Percentiles rank a stretch among this genome's conserved stretches.
Conservation (phyloP, 2,329 filamentous ascomycete genomes). For the Claviceps citrina region DNA sequence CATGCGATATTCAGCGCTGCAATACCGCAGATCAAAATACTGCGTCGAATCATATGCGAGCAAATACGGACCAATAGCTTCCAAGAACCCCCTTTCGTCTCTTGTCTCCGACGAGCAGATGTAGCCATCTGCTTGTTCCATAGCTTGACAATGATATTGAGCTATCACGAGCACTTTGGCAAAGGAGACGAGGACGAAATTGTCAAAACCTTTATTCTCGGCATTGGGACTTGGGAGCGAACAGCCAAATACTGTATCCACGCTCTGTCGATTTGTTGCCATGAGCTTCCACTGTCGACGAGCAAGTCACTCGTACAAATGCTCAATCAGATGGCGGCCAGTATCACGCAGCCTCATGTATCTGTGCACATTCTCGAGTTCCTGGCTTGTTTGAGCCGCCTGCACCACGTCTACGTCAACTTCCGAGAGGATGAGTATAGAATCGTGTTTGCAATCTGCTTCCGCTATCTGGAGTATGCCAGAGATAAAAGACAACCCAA, state of each 20-base stretch:
- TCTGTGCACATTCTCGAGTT: slow-evolving; percentile 95
- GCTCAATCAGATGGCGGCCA: slow-evolving; percentile 83
- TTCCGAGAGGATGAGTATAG: slow-evolving; percentile 85
- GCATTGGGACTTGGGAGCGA: slow-evolving; percentile 69
- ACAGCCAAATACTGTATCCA: slow-evolving; percentile 91
- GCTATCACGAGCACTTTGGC: slow-evolving; percentile 74
- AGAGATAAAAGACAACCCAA: slow-evolving; percentile 45
- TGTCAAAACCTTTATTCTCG: slow-evolving; percentile 70
- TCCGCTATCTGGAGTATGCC: slow-evolving; percentile 82
- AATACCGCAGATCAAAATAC: slow-evolving; percentile 56
- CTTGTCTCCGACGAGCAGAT: slow-evolving; percentile 71
- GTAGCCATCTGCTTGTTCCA: slow-evolving; percentile 82
- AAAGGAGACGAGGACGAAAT: slow-evolving; percentile 82
- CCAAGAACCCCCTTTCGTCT: slow-evolving; percentile 64
- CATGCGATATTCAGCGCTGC: slow-evolving; percentile 68
- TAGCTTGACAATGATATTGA: slow-evolving; percentile 71
- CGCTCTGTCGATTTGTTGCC: slow-evolving; percentile 83
- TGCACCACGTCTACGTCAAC: slow-evolving; percentile 74
- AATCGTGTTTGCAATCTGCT: slow-evolving; percentile 87
- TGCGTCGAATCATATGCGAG: slow-evolving; percentile 66
- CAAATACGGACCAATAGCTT: slow-evolving; percentile 65
- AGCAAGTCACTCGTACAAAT: slow-evolving; percentile 75
- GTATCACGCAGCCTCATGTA: slow-evolving; percentile 84
- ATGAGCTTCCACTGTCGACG: slow-evolving; percentile 78
- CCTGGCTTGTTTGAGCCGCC: slow-evolving; percentile 69